Conservation (phyloP, 306 rosid genomes). For the Cicer chorassanicum region DNA sequence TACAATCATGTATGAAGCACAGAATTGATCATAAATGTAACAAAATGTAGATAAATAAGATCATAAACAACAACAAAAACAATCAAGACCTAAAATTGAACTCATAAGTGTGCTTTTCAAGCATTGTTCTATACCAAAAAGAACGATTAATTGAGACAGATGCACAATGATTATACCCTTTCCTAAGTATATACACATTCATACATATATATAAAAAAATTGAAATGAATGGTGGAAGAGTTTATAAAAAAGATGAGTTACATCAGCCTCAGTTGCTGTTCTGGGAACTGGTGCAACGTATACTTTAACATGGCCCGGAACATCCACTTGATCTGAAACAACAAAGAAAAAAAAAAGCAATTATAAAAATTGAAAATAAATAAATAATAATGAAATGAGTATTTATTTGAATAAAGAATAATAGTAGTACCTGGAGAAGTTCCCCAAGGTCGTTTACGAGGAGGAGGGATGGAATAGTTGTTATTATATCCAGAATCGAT, state of each 20-base stretch:
- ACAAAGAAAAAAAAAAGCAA: neutral
- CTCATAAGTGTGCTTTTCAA: neutral
- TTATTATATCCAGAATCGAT: too few species aligned
- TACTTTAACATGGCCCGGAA: slow-evolving; percentile 56
- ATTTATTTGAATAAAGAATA: neutral
- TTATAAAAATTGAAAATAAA: too few species aligned
- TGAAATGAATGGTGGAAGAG: neutral
- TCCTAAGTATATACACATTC: neutral
- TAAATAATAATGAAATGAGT: neutral
- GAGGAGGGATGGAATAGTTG: neutral
- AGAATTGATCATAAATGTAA: slow-evolving; percentile 12
- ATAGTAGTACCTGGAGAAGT: slow-evolving; percentile 50
- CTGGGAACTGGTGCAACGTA: slow-evolving; percentile 83
- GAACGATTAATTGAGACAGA: neutral
- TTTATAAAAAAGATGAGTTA: slow-evolving; percentile 46
- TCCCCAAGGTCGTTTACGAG: slow-evolving; percentile 50
- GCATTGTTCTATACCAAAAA: neutral
- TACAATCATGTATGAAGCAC: neutral
- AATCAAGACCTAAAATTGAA: slow-evolving; percentile 35
- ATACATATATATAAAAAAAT: neutral
- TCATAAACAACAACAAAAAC: neutral
- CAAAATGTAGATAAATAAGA: slow-evolving; percentile 21
- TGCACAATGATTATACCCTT: neutral
- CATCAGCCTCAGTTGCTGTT: slow-evolving; percentile 67
- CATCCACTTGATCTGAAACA: slow-evolving; percentile 58